Percentiles rank a stretch among this genome's conserved stretches.
Conservation (phyloP, 2,329 filamentous ascomycete species). For the Colletotrichum caudatum region DNA sequence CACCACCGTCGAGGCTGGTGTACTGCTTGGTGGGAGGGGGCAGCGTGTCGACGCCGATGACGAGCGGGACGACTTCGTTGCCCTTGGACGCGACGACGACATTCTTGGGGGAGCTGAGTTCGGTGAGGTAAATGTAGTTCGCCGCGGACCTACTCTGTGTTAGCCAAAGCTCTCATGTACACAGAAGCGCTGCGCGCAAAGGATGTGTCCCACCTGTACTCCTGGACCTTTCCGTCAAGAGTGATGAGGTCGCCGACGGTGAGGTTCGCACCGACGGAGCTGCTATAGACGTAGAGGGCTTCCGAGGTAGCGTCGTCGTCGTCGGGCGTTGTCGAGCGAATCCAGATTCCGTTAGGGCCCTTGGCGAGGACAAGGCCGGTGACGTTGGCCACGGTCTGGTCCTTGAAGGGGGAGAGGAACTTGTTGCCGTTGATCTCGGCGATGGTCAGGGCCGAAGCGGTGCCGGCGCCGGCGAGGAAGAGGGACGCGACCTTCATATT, state of each 20-base stretch:
- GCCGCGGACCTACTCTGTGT: conserved; percentile 59
- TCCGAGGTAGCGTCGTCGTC: conserved; percentile 69
- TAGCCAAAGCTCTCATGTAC: conserved; percentile 8
- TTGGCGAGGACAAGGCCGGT: conserved; percentile 75
- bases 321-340: conserved; percentile 71
- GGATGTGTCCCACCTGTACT: conserved; percentile 60
- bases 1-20: conserved; percentile 72
- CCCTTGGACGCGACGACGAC: conserved; percentile 65
- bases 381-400: conserved; percentile 68
- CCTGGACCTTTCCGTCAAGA: conserved; percentile 69
- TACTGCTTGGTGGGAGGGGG: conserved; percentile 72
- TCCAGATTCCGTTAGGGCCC: conserved; percentile 71
- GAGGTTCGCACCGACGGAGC: conserved; percentile 61
- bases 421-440: conserved; percentile 74
- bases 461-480: conserved; percentile 47
- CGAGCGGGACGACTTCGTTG: conserved; percentile 66
- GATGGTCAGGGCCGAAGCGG: conserved; percentile 60
- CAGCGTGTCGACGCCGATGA: conserved; percentile 69
- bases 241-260: conserved; percentile 73
- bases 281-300: conserved; percentile 74
- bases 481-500: conserved; percentile 50
- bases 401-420: conserved; percentile 71
- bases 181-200: neutral
- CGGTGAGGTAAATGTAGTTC: conserved; percentile 72
- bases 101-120: conserved; percentile 68